A percentile compares a stretch with the other conserved stretches of the same genome.
Conservation (phyloP, 345 rosid species). For the Citrus medica region DNA sequence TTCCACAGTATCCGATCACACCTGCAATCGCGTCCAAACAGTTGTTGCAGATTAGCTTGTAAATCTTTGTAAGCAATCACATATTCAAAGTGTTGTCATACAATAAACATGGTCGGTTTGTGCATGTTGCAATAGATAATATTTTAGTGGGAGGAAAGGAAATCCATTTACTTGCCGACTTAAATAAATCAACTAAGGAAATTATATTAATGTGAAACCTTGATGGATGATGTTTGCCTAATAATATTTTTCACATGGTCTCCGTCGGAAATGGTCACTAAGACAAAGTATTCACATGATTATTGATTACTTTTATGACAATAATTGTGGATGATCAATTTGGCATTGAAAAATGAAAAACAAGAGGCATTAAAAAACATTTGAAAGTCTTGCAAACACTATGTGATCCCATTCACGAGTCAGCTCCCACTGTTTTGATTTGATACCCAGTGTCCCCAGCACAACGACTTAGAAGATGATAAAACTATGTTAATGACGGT, state of each 20-base stretch:
- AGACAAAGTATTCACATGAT: background rate
- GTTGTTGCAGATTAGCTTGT: background rate
- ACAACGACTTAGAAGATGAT: background rate
- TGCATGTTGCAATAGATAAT: background rate
- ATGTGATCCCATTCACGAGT: background rate
- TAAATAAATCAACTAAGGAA: background rate
- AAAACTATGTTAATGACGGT: background rate
- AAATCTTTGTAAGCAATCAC: background rate
- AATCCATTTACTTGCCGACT: background rate
- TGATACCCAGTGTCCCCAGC: background rate
- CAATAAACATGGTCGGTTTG: slow-evolving; percentile 2
- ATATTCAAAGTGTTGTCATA: background rate
- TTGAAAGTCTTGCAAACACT: background rate
- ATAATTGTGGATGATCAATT: background rate
- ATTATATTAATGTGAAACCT: background rate
- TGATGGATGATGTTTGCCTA: background rate
- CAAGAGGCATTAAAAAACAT: background rate
- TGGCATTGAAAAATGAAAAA: slow-evolving; percentile 7
- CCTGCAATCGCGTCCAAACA: slow-evolving; percentile 39
- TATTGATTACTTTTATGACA: background rate
- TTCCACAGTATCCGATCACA: slow-evolving; percentile 91
- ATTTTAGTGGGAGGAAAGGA: background rate
- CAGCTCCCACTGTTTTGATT: slow-evolving; percentile 1
- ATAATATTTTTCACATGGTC: slow-evolving; percentile 2
- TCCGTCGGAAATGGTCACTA: background rate